These are phyloP conservation scores for Apium graveolens DNA, from an alignment of 129 eudicot species.

Conservation along the genomic window DNA sequence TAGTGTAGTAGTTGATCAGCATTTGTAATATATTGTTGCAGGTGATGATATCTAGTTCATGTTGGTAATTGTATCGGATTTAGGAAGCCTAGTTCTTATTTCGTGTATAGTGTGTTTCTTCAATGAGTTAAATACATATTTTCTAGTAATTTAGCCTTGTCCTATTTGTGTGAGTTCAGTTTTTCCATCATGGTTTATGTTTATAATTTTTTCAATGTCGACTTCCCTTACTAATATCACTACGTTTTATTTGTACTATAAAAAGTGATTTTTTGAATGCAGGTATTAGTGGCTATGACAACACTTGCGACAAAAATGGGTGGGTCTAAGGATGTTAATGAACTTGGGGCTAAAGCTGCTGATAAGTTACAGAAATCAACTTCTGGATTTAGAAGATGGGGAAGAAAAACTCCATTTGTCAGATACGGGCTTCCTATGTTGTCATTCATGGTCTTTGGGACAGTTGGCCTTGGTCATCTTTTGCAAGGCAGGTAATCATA, in stretches of 20 bases:
- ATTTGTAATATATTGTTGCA: background rate
- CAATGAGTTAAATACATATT: background rate
- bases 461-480: conserved; percentile 87
- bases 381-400: conserved; percentile 68
- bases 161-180: background rate
- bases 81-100: background rate
- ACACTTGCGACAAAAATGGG: conserved; percentile 14
- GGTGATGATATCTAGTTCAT: background rate
- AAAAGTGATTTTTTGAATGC: background rate
- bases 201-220: no score
- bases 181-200: background rate
- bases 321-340: conserved; percentile 24
- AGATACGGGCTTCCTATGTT: conserved; percentile 97
- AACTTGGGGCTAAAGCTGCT: conserved; percentile 9
- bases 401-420: conserved; percentile 74
- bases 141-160: background rate
- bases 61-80: background rate
- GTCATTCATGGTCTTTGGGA: conserved; percentile 80
- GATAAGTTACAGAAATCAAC: conserved; percentile 32
- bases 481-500: conserved; percentile 71
- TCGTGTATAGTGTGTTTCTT: no score
- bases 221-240: background rate
- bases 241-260: background rate
- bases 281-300: background rate
- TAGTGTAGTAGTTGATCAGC: no score